Percentiles rank a stretch among this genome's conserved stretches.
phyloP scores from a whole-genome alignment of 176 grass and related monocot species.

The Bothriochloa decipiens region DNA sequence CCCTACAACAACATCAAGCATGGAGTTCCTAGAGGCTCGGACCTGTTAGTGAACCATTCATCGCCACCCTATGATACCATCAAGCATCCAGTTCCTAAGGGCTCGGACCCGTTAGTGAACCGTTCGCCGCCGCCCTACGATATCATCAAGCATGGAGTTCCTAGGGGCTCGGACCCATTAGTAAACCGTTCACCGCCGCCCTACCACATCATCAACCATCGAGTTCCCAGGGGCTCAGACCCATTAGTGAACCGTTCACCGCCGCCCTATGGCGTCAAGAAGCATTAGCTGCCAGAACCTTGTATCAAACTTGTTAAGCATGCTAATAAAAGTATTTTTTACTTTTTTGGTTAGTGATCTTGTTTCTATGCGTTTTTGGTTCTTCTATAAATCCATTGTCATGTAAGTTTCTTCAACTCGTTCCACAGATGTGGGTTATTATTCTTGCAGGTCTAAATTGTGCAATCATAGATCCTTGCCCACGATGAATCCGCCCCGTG shows the following conservation, averaged over 20 bases:
- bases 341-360: too few species aligned
- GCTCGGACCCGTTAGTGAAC: background rate
- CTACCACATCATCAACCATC: background rate
- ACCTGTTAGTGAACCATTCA: background rate
- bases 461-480: too few species aligned
- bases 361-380: too few species aligned
- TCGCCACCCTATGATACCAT: background rate
- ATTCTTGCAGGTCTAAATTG: too few species aligned
- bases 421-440: too few species aligned
- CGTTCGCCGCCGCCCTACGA: background rate
- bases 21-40: background rate
- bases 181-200: background rate
- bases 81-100: background rate
- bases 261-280: background rate
- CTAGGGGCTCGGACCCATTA: accelerated
- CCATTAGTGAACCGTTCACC: background rate
- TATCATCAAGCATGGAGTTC: background rate
- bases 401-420: too few species aligned
- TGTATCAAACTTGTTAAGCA: too few species aligned
- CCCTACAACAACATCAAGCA: background rate
- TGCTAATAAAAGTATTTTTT: too few species aligned
- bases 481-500: too few species aligned
- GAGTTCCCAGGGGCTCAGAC: background rate
- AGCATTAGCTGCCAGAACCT: too few species aligned
- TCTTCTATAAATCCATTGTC: too few species aligned